Evolutionary conservation across 371 early-diverging fungal genomes (phyloP), one percentile per base, ranked within the genome.

Genomic region (Chytridium lagenaria): DNA sequence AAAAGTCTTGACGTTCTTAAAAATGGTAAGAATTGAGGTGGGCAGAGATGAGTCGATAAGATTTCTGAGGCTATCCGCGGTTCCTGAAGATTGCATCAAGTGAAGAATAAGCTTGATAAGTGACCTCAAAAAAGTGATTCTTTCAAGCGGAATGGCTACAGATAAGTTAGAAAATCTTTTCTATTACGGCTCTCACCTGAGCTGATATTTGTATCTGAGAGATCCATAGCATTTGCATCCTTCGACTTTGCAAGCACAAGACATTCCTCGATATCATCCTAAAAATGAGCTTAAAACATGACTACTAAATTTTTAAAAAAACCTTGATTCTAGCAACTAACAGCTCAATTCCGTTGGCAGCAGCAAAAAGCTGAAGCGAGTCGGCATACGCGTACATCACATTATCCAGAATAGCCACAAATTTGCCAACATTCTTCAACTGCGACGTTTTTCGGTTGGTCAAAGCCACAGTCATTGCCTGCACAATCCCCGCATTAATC

Each of bases 41-140:
- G 98, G 97, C 39, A 98, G 80, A n/a, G 90, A 77, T 1, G 94
- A 91, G 59, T 98, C 99, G 49, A 98, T 93, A 70, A 98, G 77
- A 74, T 97, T 97, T 28, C 98, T 91, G 71, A 98, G 75, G 0
- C 96, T 91, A 73, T 96, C 97, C 5, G 92, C 90, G 15, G 91
- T 92, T 28, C 94, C 95, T 0, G 93, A 87, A 5, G 93, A 90
- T 79, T 97, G 96, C 92, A 97, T 90, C 92, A 97, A 91, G 71
- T 95, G 93, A 31, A 93, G 85, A 36, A 96, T 82, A 73, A 96
- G 91, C 82, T 95, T 94, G 68, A 98, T 85, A 87, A 95, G 87
- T n/a, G 93, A 87, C 66, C 96, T 93, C 33, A 97, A 79, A 55
- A 94, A 79, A 0, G 78, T 37, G 19, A 72, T 72, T n/a, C 81